These are phyloP conservation scores for Sonneratia caseolaris DNA, from an alignment of 345 rosid species.

Conservation along the genomic window DNA sequence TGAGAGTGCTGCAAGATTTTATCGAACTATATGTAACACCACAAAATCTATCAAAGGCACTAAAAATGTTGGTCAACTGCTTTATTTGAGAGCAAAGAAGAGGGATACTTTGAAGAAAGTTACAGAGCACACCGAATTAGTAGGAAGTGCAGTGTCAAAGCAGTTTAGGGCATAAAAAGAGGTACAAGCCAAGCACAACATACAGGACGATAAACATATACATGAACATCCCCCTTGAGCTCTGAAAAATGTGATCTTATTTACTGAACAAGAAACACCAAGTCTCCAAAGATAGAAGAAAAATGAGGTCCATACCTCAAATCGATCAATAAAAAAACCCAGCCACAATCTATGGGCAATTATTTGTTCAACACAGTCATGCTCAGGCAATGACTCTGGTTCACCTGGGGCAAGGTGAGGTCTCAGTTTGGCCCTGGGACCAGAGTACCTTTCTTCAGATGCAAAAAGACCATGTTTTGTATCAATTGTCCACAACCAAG, in stretches of 20 bases:
- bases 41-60: neutral
- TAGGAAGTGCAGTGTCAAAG: neutral
- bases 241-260: neutral
- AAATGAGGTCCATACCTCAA: slow-evolving; percentile 50
- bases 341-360: slow-evolving; percentile 95
- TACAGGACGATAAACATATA: neutral
- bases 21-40: neutral
- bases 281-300: neutral
- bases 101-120: neutral
- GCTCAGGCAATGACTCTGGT: slow-evolving; percentile 58
- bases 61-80: neutral
- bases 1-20: neutral
- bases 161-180: neutral
- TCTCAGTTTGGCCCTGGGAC: slow-evolving; percentile 91
- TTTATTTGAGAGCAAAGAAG: neutral
- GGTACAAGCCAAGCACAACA: neutral
- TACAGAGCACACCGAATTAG: neutral
- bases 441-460: slow-evolving; percentile 65
- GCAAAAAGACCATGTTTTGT: slow-evolving; percentile 95
- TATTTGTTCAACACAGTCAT: slow-evolving; percentile 84
- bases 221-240: neutral
- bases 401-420: slow-evolving; percentile 96
- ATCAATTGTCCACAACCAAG: slow-evolving; percentile 99
- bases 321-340: slow-evolving; percentile 92
- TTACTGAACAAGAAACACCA: neutral